Conservation (phyloP, 805 yeast species). For the Myxozyma sirexii region DNA sequence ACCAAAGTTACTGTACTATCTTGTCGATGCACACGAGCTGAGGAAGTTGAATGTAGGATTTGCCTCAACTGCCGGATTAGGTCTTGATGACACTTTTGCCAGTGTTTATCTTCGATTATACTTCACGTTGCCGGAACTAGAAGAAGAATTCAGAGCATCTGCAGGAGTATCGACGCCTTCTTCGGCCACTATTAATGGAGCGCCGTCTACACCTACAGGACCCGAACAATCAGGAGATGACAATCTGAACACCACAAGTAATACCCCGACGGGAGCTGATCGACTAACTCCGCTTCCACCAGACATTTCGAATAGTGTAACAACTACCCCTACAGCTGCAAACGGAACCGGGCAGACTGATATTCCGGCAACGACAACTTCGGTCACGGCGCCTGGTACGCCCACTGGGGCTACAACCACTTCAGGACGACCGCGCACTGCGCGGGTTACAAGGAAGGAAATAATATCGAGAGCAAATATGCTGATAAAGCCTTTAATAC, state of each 20-base stretch:
- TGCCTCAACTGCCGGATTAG: constrained; percentile 63
- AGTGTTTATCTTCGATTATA: constrained; percentile 60
- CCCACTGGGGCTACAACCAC: neutral
- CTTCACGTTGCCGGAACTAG: constrained; percentile 21
- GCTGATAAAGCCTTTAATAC: constrained; percentile 15
- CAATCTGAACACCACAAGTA: neutral
- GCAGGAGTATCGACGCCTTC: too few species aligned
- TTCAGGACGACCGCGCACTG: constrained; percentile 17
- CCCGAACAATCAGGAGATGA: constrained; percentile 3
- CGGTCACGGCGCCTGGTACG: neutral
- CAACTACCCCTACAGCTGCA: neutral
- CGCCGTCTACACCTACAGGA: neutral
- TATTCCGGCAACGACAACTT: neutral
- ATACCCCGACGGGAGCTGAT: constrained; percentile 2
- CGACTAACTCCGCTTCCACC: neutral
- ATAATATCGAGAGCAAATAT: constrained; percentile 35
- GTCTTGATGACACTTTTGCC: constrained; percentile 70
- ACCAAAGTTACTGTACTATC: constrained; percentile 36
- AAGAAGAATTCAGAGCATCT: neutral
- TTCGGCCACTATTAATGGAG: neutral
- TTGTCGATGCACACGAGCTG: constrained; percentile 60
- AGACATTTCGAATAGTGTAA: neutral
- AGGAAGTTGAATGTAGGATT: constrained; percentile 77
- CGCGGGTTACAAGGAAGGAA: constrained; percentile 31
- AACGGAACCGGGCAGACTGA: neutral